A percentile compares a stretch with the other conserved stretches of the same genome.
phyloP scores from a whole-genome alignment of 148 eudicot genomes.

The Amaranthus hypochondriacus region DNA sequence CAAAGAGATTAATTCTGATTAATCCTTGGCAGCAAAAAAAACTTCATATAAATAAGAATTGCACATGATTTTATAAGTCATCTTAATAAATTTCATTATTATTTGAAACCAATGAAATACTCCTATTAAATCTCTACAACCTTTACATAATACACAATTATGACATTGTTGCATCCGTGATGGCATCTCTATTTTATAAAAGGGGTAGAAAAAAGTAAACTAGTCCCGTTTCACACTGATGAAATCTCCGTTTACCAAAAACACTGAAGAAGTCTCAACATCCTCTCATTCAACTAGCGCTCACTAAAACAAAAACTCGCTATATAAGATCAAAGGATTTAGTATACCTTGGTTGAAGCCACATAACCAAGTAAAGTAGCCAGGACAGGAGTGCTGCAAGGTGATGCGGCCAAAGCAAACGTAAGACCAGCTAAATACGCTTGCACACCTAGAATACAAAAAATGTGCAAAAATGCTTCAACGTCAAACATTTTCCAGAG shows the following conservation, averaged over 20 bases:
- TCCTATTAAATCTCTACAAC: neutral
- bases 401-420: slow-evolving; percentile 98
- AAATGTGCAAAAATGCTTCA: neutral
- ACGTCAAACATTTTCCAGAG: slow-evolving; percentile 5
- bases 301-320: neutral
- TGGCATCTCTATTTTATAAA: neutral
- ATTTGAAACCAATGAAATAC: too few relatives aligned
- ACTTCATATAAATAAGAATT: too few relatives aligned
- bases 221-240: neutral
- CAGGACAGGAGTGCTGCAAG: slow-evolving; percentile 97
- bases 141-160: neutral
- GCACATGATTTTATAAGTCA: too few relatives aligned
- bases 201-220: neutral
- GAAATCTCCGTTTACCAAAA: neutral
- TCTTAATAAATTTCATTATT: too few relatives aligned
- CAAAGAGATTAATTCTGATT: too few relatives aligned
- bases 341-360: slow-evolving; percentile 76
- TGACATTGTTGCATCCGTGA: neutral
- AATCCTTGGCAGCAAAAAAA: too few relatives aligned
- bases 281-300: neutral
- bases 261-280: neutral
- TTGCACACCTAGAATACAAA: slow-evolving; percentile 65
- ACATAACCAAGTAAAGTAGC: slow-evolving; percentile 91
- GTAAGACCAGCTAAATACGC: slow-evolving; percentile 98
- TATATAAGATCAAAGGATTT: neutral